These are phyloP conservation scores for Albatrellus ellisii DNA, from an alignment of 768 basidiomycete genomes.

Conservation along the genomic window DNA sequence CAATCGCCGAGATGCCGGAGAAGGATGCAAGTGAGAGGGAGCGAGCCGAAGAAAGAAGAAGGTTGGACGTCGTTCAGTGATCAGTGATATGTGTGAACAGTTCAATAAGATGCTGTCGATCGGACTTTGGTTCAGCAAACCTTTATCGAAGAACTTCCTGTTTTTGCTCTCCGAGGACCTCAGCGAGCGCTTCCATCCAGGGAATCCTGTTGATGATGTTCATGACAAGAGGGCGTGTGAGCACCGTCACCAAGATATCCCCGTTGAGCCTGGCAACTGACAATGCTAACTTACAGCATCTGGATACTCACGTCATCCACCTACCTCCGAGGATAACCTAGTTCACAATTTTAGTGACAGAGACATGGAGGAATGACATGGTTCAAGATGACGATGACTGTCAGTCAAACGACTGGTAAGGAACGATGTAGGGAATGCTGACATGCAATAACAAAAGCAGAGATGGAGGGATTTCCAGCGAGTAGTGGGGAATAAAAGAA, in stretches of 20 bases:
- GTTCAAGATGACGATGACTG: neutral
- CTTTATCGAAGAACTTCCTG: too few species aligned
- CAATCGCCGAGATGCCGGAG: too few species aligned
- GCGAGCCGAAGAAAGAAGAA: too few species aligned
- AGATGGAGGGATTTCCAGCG: neutral
- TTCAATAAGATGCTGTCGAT: too few species aligned
- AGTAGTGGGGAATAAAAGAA: neutral
- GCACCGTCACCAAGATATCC: constrained; percentile 24
- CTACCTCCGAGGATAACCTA: constrained; percentile 21
- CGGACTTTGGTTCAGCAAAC: too few species aligned
- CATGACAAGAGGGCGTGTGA: constrained; percentile 9
- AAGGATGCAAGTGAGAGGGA: too few species aligned
- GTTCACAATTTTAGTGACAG: constrained; percentile 20
- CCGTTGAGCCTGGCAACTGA: too few species aligned
- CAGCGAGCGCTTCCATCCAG: constrained; percentile 25
- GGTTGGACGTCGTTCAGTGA: too few species aligned
- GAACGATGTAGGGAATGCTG: neutral
- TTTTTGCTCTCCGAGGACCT: constrained; percentile 23
- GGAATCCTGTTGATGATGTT: constrained; percentile 22
- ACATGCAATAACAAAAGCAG: neutral
- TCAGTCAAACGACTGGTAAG: neutral
- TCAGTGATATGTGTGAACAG: too few species aligned
- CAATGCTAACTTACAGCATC: neutral
- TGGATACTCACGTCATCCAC: constrained; percentile 13
- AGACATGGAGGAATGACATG: constrained; percentile 13